These are phyloP conservation scores for Fusarium cicatricum DNA, from an alignment of 2,329 filamentous ascomycete species.

Conservation along the genomic window DNA sequence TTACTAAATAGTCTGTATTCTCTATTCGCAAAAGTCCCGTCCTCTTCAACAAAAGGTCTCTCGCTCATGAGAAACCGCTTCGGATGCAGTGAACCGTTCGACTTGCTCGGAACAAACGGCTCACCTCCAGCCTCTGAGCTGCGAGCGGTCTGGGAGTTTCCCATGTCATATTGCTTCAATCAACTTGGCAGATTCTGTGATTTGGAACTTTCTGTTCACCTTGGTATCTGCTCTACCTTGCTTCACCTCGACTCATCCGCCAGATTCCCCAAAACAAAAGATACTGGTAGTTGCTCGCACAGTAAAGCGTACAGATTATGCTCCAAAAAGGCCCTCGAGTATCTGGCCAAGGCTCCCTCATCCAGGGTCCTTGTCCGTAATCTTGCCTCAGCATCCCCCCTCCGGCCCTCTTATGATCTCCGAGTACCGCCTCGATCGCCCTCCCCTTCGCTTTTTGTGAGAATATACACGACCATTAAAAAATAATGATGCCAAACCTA, in stretches of 20 bases:
- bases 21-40: constrained; percentile 35
- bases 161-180: constrained; percentile 23
- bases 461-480: constrained; percentile 45
- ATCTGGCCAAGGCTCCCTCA: constrained; percentile 17
- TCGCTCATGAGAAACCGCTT: not conserved
- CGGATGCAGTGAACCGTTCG: constrained; percentile 17
- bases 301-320: constrained; percentile 42
- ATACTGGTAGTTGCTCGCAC: constrained; percentile 36
- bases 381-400: constrained; percentile 24
- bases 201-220: constrained; percentile 10
- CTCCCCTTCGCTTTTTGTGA: constrained; percentile 39
- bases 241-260: constrained; percentile 10
- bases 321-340: constrained; percentile 26
- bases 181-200: not conserved
- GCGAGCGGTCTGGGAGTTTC: not conserved
- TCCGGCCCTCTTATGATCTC: not conserved
- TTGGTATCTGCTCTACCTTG: constrained; percentile 22
- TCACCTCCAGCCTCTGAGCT: constrained; percentile 9
- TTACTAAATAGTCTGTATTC: constrained; percentile 32
- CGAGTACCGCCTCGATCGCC: constrained; percentile 36
- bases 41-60: constrained; percentile 25
- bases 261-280: constrained; percentile 30
- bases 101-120: constrained; percentile 21
- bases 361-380: constrained; percentile 22
- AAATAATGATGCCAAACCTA: constrained; percentile 44